Evolutionary conservation across 345 rosid species (phyloP), one percentile per base, ranked within the genome.

Genomic region (Anacardium occidentale): DNA sequence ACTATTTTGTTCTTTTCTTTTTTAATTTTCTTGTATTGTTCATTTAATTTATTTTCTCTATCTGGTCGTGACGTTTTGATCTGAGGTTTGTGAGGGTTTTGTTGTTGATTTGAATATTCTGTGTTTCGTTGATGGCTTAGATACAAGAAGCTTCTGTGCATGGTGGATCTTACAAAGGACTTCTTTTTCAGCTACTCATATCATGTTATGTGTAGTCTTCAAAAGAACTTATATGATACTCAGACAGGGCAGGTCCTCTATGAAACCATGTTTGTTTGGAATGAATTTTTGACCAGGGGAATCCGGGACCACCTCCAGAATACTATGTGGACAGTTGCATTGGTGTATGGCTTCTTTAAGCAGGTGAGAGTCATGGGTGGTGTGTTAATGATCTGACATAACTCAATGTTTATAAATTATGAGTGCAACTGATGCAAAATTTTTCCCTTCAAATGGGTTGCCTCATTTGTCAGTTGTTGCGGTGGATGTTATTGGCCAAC

Each of bases 251-350:
- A 76, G 51, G 84, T 87, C 53, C 91, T 85, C 26, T 93, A 93
- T 68, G 92, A 90, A 65, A 93, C 96, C 70, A 96, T 96, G 98
- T 96, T 96, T 66, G 99, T 96, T 62, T 96, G 99, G 99, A 96
- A 93, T 73, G 98, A 91, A 80, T 96, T 91, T 81, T 78, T 96
- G 86, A 93, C 99, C 52, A 89, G 89, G 81, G 99, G 87, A 45
- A 85, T 93, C 66, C 90, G 98, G 73, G 85, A 85, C 76, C 96
- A 87, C 77, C 98, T 96, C 76, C 91, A 81, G 74, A 93, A 91
- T 77, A 96, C 97, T 22, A 57, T 87, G 25, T 96, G 99, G 99
- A 96, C 99, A 8, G 97, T 96, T 70, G 95, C 99, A 64, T 77
- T 96, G 83, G 99, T 96, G 50, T 83, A 96, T 82, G 99, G 99